These are phyloP conservation scores for Arabidopsis thaliana DNA, from an alignment of 345 rosid species.

Conservation along the genomic window TAIR10.1 NC_003075.7:6998001-6998500, in stretches of 20 bases:
- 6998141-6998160: not conserved
- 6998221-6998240: not conserved
- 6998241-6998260: not conserved
- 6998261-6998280: not conserved
- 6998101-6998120: not conserved
- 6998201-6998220: not conserved
- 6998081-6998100: not conserved
- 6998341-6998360: not conserved
- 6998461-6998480: not conserved
- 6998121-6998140: not conserved
- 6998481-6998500: not conserved
- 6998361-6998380: not conserved
- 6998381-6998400: not conserved
- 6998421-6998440: not conserved
- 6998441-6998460: not conserved
- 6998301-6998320: not conserved
- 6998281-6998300: not conserved
- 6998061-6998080: not conserved
- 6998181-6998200: not conserved
- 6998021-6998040: not conserved
- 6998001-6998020: not conserved
- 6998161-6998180: conserved; percentile 1
- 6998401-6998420: not conserved
- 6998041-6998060: not conserved
- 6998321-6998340: not conserved